A percentile compares a stretch with the other conserved stretches of the same genome.
Conservation (phyloP, 495 filamentous ascomycete species). For the Podospora conica region DNA sequence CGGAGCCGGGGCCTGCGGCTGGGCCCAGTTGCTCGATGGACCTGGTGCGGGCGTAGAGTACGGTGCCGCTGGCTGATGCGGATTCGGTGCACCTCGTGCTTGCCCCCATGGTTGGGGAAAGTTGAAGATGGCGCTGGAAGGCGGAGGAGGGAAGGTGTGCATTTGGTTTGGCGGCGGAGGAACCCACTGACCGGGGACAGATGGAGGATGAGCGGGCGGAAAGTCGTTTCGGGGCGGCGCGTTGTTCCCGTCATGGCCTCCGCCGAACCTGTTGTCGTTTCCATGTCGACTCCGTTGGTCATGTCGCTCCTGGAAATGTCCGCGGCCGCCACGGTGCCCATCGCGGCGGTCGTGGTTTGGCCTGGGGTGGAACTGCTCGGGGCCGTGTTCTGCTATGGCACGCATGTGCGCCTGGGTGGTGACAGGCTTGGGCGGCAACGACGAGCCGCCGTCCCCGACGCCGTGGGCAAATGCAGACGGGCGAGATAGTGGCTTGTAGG, state of each 20-base stretch:
- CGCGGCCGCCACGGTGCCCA: neutral
- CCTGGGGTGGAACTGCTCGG: conserved; percentile 7
- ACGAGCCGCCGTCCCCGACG: conserved; percentile 20
- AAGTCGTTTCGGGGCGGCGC: neutral
- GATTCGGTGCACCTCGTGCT: conserved; percentile 9
- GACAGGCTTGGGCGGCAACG: conserved; percentile 31
- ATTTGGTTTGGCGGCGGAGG: neutral
- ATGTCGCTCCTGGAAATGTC: neutral
- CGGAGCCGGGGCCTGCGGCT: neutral
- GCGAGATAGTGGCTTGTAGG: conserved; percentile 62
- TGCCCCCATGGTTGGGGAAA: conserved; percentile 18
- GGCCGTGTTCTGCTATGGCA: conserved; percentile 12
- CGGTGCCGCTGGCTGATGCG: conserved; percentile 9
- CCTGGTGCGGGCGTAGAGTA: neutral
- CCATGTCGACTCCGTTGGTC: neutral
- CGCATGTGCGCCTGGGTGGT: conserved; percentile 11
- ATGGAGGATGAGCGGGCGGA: neutral
- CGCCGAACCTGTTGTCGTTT: neutral
- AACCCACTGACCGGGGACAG: neutral
- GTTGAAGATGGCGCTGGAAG: conserved; percentile 14
- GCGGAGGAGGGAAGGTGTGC: neutral
- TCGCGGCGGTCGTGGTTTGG: neutral
- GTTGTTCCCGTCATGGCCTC: conserved; percentile 3
- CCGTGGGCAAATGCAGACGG: conserved; percentile 49
- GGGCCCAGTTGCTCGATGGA: neutral